phyloP scores from a whole-genome alignment of 129 eudicot species.

The Arctium lappa region DNA sequence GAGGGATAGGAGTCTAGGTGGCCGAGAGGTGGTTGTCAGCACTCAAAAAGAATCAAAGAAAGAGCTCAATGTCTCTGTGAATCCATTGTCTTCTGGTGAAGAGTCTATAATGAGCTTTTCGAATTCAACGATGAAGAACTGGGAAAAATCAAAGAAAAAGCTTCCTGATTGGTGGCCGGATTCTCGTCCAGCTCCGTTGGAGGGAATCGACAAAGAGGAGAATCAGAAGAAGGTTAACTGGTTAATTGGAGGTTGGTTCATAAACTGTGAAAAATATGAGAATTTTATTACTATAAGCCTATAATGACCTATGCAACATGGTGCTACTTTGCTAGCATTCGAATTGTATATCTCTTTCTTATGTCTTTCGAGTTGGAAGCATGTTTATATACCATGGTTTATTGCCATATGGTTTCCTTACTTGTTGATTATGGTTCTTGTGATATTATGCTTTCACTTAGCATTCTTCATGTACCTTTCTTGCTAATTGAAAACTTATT shows the following conservation, averaged over 20 bases:
- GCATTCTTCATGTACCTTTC: neutral
- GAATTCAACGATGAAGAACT: slow-evolving; percentile 16
- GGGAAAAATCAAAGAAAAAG: slow-evolving; percentile 38
- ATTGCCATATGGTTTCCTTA: neutral
- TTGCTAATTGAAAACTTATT: neutral
- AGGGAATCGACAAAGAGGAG: slow-evolving; percentile 44
- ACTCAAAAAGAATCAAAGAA: slow-evolving; percentile 29
- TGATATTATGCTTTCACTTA: neutral
- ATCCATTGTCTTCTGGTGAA: slow-evolving; percentile 30
- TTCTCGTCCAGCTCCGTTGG: slow-evolving; percentile 28
- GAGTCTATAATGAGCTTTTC: slow-evolving; percentile 14
- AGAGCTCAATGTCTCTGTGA: slow-evolving; percentile 12
- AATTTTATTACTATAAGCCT: slow-evolving; percentile 2
- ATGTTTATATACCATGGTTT: neutral
- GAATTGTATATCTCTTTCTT: neutral
- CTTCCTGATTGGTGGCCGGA: slow-evolving; percentile 95
- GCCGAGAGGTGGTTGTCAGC: slow-evolving; percentile 77
- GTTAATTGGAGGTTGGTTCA: slow-evolving; percentile 67
- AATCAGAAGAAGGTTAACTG: slow-evolving; percentile 63
- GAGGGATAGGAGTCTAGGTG: slow-evolving; percentile 87
- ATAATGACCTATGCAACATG: neutral
- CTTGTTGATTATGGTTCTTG: neutral
- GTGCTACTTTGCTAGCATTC: neutral
- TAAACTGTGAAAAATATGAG: slow-evolving; percentile 18
- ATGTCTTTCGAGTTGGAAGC: neutral